phyloP scores from a whole-genome alignment of 208 protist genomes.

The Baffinella frigidus region DNA sequence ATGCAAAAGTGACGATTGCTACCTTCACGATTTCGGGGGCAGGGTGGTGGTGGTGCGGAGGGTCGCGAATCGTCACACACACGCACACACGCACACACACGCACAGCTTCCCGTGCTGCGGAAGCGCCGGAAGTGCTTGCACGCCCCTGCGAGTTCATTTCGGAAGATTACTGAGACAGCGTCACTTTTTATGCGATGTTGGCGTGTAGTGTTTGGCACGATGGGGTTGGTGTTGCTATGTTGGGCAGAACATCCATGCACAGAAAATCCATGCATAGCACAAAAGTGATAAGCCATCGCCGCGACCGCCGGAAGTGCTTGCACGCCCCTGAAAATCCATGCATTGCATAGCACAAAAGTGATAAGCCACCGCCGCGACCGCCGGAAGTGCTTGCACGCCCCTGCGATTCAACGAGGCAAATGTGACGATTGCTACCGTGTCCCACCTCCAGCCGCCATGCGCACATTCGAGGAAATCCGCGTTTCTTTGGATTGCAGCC shows the following conservation, averaged over 20 bases:
- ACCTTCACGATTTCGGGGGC: too few relatives aligned
- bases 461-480: too few relatives aligned
- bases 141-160: neutral
- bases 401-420: neutral
- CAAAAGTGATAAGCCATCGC: conserved; percentile 7
- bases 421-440: too few relatives aligned
- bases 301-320: conserved; percentile 4
- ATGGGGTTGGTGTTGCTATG: neutral
- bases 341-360: neutral
- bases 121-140: neutral
- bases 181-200: neutral
- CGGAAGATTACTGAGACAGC: neutral
- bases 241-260: neutral
- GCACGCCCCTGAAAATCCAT: neutral
- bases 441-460: too few relatives aligned
- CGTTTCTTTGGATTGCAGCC: too few relatives aligned
- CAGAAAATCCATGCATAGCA: neutral
- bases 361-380: neutral
- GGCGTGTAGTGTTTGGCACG: neutral
- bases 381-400: too few relatives aligned
- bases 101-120: neutral
- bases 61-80: too few relatives aligned
- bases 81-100: neutral
- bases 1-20: too few relatives aligned
- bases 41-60: too few relatives aligned